phyloP scores from a whole-genome alignment of 2,329 filamentous ascomycete genomes.

The Seiridium unicorne region DNA sequence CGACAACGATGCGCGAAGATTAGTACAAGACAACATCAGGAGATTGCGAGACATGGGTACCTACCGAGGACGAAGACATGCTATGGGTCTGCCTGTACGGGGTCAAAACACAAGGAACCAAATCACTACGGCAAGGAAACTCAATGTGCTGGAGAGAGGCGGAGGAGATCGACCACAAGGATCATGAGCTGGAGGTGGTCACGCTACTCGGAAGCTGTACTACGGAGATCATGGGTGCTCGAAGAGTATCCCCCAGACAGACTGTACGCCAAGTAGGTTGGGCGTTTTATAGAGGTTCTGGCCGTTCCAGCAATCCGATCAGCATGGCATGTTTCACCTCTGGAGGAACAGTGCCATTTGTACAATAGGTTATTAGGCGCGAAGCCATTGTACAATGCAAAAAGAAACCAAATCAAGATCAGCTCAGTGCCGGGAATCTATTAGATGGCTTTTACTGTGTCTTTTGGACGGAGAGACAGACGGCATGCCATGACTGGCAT shows the following conservation, averaged over 20 bases:
- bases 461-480: too few relatives aligned
- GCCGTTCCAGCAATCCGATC: not conserved
- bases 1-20: slow-evolving; percentile 79
- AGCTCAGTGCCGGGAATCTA: not conserved
- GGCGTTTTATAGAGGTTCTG: slow-evolving; percentile 2
- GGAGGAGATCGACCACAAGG: slow-evolving; percentile 27
- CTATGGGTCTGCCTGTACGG: slow-evolving; percentile 86
- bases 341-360: not conserved
- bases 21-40: slow-evolving; percentile 81
- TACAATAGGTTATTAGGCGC: not conserved
- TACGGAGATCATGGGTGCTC: not conserved
- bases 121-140: slow-evolving; percentile 57
- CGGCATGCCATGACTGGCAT: too few relatives aligned
- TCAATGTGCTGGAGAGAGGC: slow-evolving; percentile 56
- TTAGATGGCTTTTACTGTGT: too few relatives aligned
- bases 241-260: not conserved
- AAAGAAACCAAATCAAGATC: not conserved
- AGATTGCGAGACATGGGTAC: slow-evolving; percentile 87
- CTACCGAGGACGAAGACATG: slow-evolving; percentile 86
- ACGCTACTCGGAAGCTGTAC: too few relatives aligned
- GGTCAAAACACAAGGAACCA: slow-evolving; percentile 86
- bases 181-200: not conserved
- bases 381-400: not conserved
- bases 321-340: not conserved
- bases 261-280: not conserved